Conservation (phyloP, 306 rosid genomes). For the Vigna mungo region DNA sequence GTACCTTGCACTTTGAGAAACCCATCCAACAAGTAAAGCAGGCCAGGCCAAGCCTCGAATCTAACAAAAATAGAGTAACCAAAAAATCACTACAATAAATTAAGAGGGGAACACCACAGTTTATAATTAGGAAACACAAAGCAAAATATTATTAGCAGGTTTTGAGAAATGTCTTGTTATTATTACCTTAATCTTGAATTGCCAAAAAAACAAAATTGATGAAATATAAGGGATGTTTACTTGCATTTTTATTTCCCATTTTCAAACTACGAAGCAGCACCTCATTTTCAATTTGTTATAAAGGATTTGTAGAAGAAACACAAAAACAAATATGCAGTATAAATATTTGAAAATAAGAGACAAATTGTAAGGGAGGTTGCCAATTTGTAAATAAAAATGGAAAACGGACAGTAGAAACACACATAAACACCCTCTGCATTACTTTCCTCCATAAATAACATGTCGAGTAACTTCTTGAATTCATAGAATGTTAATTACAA, state of each 20-base stretch:
- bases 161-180: background rate
- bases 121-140: slow-evolving; percentile 27
- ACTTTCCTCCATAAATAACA: slow-evolving; percentile 17
- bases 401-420: too few relatives aligned
- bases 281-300: background rate
- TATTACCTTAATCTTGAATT: slow-evolving; percentile 21
- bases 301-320: background rate
- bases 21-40: slow-evolving; percentile 74
- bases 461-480: background rate
- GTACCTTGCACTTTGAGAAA: slow-evolving; percentile 79
- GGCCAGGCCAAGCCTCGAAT: slow-evolving; percentile 82
- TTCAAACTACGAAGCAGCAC: background rate
- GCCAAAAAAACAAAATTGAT: slow-evolving; percentile 26
- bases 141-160: background rate
- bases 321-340: background rate
- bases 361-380: too few relatives aligned
- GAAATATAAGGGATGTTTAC: slow-evolving; percentile 10
- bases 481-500: slow-evolving; percentile 27
- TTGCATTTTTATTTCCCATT: background rate
- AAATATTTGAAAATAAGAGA: background rate
- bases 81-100: slow-evolving; percentile 26
- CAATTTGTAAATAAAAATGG: too few relatives aligned
- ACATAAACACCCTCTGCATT: background rate
- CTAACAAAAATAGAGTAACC: slow-evolving; percentile 45
- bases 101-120: slow-evolving; percentile 34